These are phyloP conservation scores for Backusella luteola DNA, from an alignment of 192 early-diverging fungal species.

Conservation along the genomic window DNA sequence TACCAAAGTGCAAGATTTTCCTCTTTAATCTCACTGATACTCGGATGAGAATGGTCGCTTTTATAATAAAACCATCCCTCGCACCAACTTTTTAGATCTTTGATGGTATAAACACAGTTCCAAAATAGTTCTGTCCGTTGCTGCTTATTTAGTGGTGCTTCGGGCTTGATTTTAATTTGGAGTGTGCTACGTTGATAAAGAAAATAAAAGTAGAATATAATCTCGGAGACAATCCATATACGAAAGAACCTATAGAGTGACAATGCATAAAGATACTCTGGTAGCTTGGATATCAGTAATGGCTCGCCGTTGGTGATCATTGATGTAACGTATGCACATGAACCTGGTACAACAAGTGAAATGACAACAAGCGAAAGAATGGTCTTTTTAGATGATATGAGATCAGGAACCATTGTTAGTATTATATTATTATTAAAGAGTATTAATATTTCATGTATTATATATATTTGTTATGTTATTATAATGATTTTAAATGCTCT, in stretches of 20 bases:
- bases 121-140: slow-evolving; percentile 21
- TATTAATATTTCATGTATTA: neutral
- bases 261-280: neutral
- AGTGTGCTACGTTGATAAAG: slow-evolving; percentile 14
- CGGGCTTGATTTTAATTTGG: slow-evolving; percentile 12
- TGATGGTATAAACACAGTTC: slow-evolving; percentile 30
- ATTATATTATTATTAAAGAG: neutral
- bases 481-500: neutral
- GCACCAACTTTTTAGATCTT: slow-evolving; percentile 28
- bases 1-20: slow-evolving; percentile 36
- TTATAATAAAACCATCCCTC: slow-evolving; percentile 38
- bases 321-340: neutral
- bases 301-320: neutral
- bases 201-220: slow-evolving; percentile 37
- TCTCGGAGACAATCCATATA: slow-evolving; percentile 30
- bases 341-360: neutral
- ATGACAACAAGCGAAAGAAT: neutral
- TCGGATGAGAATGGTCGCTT: slow-evolving; percentile 14
- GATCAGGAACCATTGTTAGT: neutral
- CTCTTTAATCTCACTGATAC: slow-evolving; percentile 28
- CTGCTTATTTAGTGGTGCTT: slow-evolving; percentile 1
- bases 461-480: neutral
- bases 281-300: neutral
- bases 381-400: neutral
- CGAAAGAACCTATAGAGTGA: slow-evolving; percentile 8